phyloP scores from a whole-genome alignment of 495 filamentous ascomycete species.

The Aspergillus nidulans region DNA sequence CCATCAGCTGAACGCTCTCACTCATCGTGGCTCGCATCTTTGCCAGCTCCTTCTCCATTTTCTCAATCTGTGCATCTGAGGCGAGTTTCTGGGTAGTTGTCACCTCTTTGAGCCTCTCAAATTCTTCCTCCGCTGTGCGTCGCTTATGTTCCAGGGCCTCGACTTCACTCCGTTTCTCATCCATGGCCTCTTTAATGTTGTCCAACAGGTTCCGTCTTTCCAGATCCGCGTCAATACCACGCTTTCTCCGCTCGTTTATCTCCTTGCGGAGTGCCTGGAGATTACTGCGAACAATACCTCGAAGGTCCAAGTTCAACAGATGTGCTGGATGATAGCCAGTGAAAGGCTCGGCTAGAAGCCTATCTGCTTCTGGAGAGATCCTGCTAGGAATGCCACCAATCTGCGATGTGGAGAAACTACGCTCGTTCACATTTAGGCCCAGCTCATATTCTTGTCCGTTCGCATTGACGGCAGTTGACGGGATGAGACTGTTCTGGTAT shows the following conservation, averaged over 20 bases:
- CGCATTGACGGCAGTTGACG: constrained; percentile 75
- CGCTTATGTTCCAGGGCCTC: constrained; percentile 85
- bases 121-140: constrained; percentile 83
- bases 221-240: constrained; percentile 79
- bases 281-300: constrained; percentile 71
- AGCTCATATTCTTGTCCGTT: constrained; percentile 83
- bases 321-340: constrained; percentile 88
- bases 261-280: constrained; percentile 78
- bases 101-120: constrained; percentile 87
- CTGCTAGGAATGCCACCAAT: constrained; percentile 52
- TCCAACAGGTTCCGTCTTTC: constrained; percentile 88
- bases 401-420: constrained; percentile 72
- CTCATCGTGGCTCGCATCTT: constrained; percentile 81
- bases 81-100: constrained; percentile 81
- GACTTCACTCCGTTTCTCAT: constrained; percentile 87
- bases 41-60: constrained; percentile 94
- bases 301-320: constrained; percentile 79
- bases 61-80: constrained; percentile 89
- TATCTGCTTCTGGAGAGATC: constrained; percentile 49
- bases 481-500: constrained; percentile 89
- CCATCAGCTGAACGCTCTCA: constrained; percentile 88
- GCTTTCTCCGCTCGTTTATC: constrained; percentile 77
- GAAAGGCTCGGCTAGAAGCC: constrained; percentile 71
- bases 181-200: constrained; percentile 87
- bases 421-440: constrained; percentile 66